Conservation (phyloP, 345 rosid species). For the Geranium brycei region DNA sequence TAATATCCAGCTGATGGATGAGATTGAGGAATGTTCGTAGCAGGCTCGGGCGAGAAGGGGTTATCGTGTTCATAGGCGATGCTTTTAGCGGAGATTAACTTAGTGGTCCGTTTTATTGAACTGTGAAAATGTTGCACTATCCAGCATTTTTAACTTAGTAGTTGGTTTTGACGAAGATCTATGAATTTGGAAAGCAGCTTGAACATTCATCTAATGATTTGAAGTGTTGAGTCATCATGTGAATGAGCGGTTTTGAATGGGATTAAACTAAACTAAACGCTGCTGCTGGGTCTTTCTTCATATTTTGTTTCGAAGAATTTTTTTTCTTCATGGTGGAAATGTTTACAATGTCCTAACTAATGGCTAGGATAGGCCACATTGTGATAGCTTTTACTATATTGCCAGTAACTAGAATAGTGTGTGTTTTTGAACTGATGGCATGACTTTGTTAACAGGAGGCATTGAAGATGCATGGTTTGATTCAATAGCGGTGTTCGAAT, state of each 20-base stretch:
- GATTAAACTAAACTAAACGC: too few species aligned
- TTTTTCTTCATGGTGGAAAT: neutral
- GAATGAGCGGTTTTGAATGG: too few species aligned
- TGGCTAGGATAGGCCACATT: too few species aligned
- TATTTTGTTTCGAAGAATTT: neutral
- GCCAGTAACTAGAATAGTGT: neutral
- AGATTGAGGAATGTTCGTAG: too few species aligned
- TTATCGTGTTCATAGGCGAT: too few species aligned
- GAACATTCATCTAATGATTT: neutral
- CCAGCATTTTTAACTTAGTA: neutral
- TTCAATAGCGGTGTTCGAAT: conserved; percentile 49
- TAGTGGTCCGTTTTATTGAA: too few species aligned
- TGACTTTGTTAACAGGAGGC: conserved; percentile 35
- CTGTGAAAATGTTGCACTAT: neutral
- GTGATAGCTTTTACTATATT: neutral
- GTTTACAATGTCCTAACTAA: too few species aligned
- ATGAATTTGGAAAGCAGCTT: neutral
- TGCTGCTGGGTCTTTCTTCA: too few species aligned
- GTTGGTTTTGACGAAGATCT: neutral
- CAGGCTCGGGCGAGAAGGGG: too few species aligned
- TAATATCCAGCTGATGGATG: neutral
- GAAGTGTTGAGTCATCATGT: neutral
- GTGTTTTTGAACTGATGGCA: neutral
- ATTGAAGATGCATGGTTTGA: conserved; percentile 67
- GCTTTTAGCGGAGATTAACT: too few species aligned